Evolutionary conservation across 2,329 filamentous ascomycete species (phyloP).

Genomic region (Aaosphaeria pasadenensis): DNA sequence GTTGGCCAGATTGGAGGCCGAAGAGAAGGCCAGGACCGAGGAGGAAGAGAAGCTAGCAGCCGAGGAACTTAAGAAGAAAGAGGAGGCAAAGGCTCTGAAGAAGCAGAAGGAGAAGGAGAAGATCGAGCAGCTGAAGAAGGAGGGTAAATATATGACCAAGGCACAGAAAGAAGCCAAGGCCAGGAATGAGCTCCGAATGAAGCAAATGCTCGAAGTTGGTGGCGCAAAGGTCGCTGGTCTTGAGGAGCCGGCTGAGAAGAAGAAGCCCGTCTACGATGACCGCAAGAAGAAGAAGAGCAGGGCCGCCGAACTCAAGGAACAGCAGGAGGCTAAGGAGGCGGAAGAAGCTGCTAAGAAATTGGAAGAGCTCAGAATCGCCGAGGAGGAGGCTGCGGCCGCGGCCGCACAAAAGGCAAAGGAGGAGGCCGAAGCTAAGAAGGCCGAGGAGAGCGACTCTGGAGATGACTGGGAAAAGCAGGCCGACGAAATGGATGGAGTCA

Average conservation of each 20-base stretch:
- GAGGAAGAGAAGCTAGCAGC: constrained; percentile 62
- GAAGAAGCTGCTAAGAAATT: constrained; percentile 57
- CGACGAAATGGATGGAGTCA: constrained; percentile 71
- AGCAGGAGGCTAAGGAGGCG: constrained; percentile 44
- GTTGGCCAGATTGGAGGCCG: constrained; percentile 54
- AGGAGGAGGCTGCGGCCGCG: constrained; percentile 71
- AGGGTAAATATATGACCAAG: constrained; percentile 83
- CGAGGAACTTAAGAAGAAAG: constrained; percentile 67
- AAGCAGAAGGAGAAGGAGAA: constrained; percentile 86
- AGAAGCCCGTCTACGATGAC: constrained; percentile 71
- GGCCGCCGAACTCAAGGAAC: constrained; percentile 51
- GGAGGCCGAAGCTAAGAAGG: constrained; percentile 59
- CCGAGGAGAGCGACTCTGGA: constrained; percentile 61
- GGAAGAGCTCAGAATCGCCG: constrained; percentile 50
- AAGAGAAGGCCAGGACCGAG: constrained; percentile 63
- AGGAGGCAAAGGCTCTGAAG: constrained; percentile 72
- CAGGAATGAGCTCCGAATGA: constrained; percentile 72
- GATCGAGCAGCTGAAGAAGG: constrained; percentile 82
- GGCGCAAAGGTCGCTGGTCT: constrained; percentile 61
- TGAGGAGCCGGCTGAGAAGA: constrained; percentile 69
- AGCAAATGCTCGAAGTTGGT: constrained; percentile 80
- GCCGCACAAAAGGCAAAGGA: constrained; percentile 62
- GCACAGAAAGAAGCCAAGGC: constrained; percentile 81
- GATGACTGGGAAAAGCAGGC: constrained; percentile 87
- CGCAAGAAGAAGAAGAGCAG: constrained; percentile 74